These are phyloP conservation scores for Papilionanthe hybrid DNA, from an alignment of 116 monocot genomes.

Conservation along the genomic window DNA sequence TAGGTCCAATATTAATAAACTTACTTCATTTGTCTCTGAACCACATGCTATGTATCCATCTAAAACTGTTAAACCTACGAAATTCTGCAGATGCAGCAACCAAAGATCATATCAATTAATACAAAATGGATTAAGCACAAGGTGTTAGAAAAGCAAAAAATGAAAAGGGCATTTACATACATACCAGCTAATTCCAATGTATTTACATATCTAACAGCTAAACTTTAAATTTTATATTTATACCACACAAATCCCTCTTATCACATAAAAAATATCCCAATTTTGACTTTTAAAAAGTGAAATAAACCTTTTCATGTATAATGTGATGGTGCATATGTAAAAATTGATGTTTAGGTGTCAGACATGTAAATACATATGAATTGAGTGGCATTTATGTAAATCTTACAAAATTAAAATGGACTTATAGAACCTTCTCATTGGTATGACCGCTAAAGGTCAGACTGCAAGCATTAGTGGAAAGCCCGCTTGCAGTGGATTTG, in stretches of 20 bases:
- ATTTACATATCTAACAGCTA: neutral
- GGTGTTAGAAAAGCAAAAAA: neutral
- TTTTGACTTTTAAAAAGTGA: too few species aligned
- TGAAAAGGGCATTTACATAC: too few species aligned
- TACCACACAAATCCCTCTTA: too few species aligned
- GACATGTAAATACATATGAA: too few species aligned
- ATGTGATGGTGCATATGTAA: too few species aligned
- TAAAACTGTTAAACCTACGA: constrained; percentile 80
- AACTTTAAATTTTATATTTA: neutral
- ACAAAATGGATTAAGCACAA: neutral
- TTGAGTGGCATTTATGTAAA: too few species aligned
- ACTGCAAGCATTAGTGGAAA: constrained; percentile 59
- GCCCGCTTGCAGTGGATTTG: constrained; percentile 48
- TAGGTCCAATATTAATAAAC: constrained; percentile 11
- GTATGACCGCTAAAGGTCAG: constrained; percentile 77
- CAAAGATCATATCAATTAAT: neutral
- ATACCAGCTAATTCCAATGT: too few species aligned
- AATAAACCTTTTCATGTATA: too few species aligned
- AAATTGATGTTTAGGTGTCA: too few species aligned
- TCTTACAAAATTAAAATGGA: neutral
- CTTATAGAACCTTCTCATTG: constrained; percentile 73
- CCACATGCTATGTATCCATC: constrained; percentile 92
- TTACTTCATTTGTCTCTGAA: constrained; percentile 90
- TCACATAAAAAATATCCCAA: too few species aligned
- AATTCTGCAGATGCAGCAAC: constrained; percentile 53